Percentiles rank a stretch among this genome's conserved stretches.
Evolutionary conservation across 371 early-diverging fungal species (phyloP).

Genomic region (Mucor lusitanicus): DNA sequence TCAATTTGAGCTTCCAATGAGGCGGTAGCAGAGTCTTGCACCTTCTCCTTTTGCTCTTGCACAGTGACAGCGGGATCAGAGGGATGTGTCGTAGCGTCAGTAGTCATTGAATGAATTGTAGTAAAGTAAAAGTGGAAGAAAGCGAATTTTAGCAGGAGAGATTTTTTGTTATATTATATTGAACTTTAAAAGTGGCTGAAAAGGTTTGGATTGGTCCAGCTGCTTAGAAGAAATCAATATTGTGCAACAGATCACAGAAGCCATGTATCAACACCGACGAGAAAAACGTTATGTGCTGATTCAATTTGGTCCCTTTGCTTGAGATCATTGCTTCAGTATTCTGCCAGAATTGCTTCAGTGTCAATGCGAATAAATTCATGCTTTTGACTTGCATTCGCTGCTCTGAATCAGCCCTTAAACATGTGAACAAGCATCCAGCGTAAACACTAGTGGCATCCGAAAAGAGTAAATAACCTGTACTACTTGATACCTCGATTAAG

Average conservation of each 20-base stretch:
- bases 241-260: conserved; percentile 12
- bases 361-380: not conserved
- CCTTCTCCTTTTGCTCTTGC: not conserved
- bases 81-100: not conserved
- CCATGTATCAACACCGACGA: conserved; percentile 1
- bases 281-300: not conserved
- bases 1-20: not conserved
- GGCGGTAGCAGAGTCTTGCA: not conserved
- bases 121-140: not conserved
- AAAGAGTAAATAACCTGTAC: not conserved
- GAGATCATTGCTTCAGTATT: not conserved
- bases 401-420: not conserved
- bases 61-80: not conserved
- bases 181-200: conserved; percentile 10
- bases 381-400: not conserved
- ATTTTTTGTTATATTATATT: not conserved
- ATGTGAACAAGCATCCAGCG: not conserved
- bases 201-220: conserved; percentile 11
- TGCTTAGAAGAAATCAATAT: conserved; percentile 10
- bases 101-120: not conserved
- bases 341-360: not conserved
- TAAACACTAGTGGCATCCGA: not conserved
- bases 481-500: not conserved
- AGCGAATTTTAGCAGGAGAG: not conserved
- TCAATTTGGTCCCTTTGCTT: not conserved